These are phyloP conservation scores for Hansfordia pulvinata DNA, from an alignment of 2,329 filamentous ascomycete species.

Conservation along the genomic window DNA sequence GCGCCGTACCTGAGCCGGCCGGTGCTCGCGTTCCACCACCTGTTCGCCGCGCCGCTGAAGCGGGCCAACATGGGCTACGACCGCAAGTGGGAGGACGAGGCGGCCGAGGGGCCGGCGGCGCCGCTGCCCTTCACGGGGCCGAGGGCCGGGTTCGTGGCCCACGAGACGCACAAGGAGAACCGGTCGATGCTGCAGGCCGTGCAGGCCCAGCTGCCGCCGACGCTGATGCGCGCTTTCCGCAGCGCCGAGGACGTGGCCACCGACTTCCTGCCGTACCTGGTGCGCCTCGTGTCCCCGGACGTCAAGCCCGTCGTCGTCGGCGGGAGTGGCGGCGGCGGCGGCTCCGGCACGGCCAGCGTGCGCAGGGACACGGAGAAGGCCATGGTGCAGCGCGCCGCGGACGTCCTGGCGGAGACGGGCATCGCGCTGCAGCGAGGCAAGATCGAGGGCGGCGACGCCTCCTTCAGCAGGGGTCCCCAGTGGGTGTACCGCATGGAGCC, in stretches of 20 bases:
- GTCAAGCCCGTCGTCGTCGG: conserved; percentile 81
- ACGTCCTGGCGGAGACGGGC: conserved; percentile 71
- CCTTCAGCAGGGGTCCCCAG: conserved; percentile 42
- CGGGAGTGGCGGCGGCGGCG: conserved; percentile 48
- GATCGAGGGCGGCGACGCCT: conserved; percentile 55
- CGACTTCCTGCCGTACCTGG: conserved; percentile 74
- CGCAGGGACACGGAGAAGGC: conserved; percentile 72
- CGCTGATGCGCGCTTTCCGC: conserved; percentile 64
- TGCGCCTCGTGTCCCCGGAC: conserved; percentile 74
- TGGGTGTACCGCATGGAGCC: conserved; percentile 95
- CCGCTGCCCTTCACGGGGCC: conserved; percentile 68
- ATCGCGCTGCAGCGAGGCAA: conserved; percentile 69
- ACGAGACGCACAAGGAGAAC: conserved; percentile 70
- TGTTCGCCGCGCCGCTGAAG: conserved; percentile 66
- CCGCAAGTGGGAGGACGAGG: conserved; percentile 28
- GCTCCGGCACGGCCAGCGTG: conserved; percentile 66
- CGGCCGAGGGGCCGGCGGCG: conserved; percentile 34
- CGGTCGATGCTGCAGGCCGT: conserved; percentile 59
- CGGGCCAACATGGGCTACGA: conserved; percentile 28
- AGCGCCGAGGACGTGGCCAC: conserved; percentile 64
- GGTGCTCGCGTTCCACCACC: conserved; percentile 75
- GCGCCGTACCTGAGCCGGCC: conserved; percentile 77
- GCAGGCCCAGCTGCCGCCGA: conserved; percentile 57
- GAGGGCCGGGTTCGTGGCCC: conserved; percentile 67
- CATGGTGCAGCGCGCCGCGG: conserved; percentile 68